phyloP scores from a whole-genome alignment of 441 rosid species.

The Daphne laureola region DNA sequence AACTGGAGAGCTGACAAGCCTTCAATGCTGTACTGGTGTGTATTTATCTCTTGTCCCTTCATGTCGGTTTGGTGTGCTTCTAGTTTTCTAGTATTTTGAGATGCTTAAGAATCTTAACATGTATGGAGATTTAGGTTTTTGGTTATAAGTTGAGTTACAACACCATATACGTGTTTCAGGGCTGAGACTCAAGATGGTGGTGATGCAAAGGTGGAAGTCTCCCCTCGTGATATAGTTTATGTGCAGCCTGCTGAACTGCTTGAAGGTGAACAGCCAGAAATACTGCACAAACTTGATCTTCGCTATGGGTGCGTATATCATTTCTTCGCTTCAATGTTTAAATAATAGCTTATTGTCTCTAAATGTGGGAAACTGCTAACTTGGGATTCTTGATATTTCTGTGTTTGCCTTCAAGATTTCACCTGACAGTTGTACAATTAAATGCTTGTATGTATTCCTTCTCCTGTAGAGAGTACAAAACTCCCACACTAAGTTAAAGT shows the following conservation, averaged over 20 bases:
- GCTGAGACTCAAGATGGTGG: constrained; percentile 98
- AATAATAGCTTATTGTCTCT: too few relatives aligned
- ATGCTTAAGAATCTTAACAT: not conserved
- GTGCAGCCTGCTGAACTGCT: constrained; percentile 67
- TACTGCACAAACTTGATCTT: constrained; percentile 86
- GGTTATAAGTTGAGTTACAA: constrained; percentile 13
- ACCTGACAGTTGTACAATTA: too few relatives aligned
- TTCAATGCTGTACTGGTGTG: constrained; percentile 76
- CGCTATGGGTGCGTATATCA: constrained; percentile 73
- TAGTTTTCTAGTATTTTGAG: too few relatives aligned
- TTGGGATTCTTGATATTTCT: not conserved
- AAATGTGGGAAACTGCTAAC: too few relatives aligned
- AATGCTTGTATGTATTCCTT: too few relatives aligned
- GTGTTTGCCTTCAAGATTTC: not conserved
- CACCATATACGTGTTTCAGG: constrained; percentile 41
- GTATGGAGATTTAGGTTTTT: constrained; percentile 4
- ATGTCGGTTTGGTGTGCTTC: not conserved
- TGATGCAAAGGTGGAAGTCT: constrained; percentile 88
- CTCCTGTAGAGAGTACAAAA: too few relatives aligned
- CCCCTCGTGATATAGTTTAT: constrained; percentile 88
- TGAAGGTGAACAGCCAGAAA: constrained; percentile 67
- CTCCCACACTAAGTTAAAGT: too few relatives aligned
- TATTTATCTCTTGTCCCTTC: constrained; percentile 4
- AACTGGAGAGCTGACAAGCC: constrained; percentile 97
- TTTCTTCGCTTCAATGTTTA: not conserved